Conservation (phyloP, 805 yeast species). For the Wickerhamiella qilinensis region DNA sequence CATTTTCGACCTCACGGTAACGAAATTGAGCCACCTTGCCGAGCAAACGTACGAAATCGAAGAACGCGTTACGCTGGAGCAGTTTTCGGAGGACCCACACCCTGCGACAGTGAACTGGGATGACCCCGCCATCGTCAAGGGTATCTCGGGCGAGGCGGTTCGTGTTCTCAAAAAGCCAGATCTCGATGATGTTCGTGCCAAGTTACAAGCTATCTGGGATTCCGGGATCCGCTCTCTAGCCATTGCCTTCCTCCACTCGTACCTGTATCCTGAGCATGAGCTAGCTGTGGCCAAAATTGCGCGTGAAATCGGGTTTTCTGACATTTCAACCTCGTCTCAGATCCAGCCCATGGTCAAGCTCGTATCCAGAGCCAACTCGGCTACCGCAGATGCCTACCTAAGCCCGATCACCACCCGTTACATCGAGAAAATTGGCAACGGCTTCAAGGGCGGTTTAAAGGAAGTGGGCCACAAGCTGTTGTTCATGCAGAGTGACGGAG, state of each 20-base stretch:
- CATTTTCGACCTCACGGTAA: conserved; percentile 68
- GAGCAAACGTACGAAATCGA: conserved; percentile 69
- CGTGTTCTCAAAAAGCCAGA: conserved; percentile 40
- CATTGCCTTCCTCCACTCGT: conserved; percentile 56
- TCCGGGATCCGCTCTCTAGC: conserved; percentile 56
- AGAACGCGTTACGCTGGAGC: conserved; percentile 77
- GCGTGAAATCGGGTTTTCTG: conserved; percentile 43
- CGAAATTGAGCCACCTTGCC: conserved; percentile 56
- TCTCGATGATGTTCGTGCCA: conserved; percentile 25
- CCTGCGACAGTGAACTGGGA: conserved; percentile 8
- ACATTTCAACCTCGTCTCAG: conserved; percentile 51
- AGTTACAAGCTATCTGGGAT: conserved; percentile 31
- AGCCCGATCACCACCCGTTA: conserved; percentile 65
- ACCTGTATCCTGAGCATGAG: conserved; percentile 61
- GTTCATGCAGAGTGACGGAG: conserved; percentile 96
- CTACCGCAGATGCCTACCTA: conserved; percentile 68
- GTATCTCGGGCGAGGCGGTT: conserved; percentile 54
- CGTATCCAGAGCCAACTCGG: conserved; percentile 59
- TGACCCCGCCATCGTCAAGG: conserved; percentile 29
- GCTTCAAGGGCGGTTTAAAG: conserved; percentile 37
- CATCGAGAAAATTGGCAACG: conserved; percentile 41
- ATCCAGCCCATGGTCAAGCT: conserved; percentile 67
- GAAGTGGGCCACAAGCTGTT: conserved; percentile 21
- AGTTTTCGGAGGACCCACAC: conserved; percentile 58
- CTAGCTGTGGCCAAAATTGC: conserved; percentile 43